Evolutionary conservation across 1,139 yeast genomes (phyloP).

Genomic region (Spathaspora sp.): DNA sequence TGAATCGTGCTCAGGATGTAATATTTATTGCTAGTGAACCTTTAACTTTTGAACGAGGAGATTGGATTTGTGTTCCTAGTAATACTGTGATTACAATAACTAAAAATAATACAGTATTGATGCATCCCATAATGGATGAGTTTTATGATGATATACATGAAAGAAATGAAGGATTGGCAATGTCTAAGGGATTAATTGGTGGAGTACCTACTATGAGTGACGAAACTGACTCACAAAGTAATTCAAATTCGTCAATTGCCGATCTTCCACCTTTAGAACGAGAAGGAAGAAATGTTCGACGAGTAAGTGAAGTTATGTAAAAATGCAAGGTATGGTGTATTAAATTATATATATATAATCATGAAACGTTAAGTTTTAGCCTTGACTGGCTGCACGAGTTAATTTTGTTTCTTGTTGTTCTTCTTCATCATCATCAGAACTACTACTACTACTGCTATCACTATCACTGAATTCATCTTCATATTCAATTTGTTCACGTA

Average conservation of each 20-base stretch:
- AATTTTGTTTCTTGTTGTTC: constrained; percentile 24
- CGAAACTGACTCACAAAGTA: not conserved
- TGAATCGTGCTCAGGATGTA: constrained; percentile 89
- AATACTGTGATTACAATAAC: constrained; percentile 83
- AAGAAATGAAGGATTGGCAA: constrained; percentile 81
- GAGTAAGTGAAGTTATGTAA: constrained; percentile 1
- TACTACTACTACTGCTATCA: constrained; percentile 7
- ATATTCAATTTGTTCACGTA: constrained; percentile 3
- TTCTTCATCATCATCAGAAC: constrained; percentile 17
- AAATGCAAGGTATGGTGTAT: constrained; percentile 1
- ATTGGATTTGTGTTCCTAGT: constrained; percentile 97
- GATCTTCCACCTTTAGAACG: constrained; percentile 84
- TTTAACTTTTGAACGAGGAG: constrained; percentile 90
- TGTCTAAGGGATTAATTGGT: constrained; percentile 89
- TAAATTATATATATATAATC: constrained; percentile 4
- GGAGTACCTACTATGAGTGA: constrained; percentile 35
- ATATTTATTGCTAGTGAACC: constrained; percentile 98
- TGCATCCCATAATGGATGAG: constrained; percentile 91
- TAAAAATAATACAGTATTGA: constrained; percentile 72
- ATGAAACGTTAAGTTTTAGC: constrained; percentile 16
- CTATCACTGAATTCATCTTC: constrained; percentile 9
- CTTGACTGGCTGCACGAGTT: constrained; percentile 45
- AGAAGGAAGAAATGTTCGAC: constrained; percentile 59
- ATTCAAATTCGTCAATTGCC: constrained; percentile 36
- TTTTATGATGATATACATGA: constrained; percentile 63